phyloP scores from a whole-genome alignment of 2,329 filamentous ascomycete species.

The Colletotrichum costaricense region DNA sequence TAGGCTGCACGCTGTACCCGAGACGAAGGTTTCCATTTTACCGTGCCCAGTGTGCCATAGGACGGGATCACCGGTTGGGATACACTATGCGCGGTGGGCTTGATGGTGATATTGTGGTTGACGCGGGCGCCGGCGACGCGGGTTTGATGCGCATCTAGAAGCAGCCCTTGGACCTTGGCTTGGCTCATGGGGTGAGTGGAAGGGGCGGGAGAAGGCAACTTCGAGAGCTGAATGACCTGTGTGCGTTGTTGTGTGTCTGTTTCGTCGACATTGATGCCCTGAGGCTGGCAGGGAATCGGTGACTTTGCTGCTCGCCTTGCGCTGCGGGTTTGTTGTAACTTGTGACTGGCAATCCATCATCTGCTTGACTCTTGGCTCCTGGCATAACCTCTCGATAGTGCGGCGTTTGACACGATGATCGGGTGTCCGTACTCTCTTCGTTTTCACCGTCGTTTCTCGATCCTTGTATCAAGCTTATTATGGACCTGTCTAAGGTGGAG shows the following conservation, averaged over 20 bases:
- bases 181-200: not conserved
- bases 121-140: not conserved
- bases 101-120: not conserved
- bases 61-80: constrained; percentile 8
- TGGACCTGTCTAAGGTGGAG: not conserved
- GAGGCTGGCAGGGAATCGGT: not conserved
- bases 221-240: not conserved
- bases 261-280: constrained; percentile 23
- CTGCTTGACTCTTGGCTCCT: not conserved
- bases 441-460: not conserved
- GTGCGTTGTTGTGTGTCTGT: not conserved
- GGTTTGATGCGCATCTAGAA: constrained; percentile 8
- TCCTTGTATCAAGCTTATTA: not conserved
- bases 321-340: constrained; percentile 9
- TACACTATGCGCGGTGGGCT: not conserved
- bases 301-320: not conserved
- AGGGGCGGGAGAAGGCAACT: constrained; percentile 1
- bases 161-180: not conserved
- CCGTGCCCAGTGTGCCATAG: not conserved
- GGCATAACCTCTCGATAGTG: not conserved
- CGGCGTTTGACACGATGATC: not conserved
- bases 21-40: constrained; percentile 5
- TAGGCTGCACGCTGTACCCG: not conserved
- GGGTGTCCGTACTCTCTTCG: no score
- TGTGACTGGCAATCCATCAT: not conserved